Conservation (phyloP, 495 filamentous ascomycete genomes). For the Jackrogersella minutella region DNA sequence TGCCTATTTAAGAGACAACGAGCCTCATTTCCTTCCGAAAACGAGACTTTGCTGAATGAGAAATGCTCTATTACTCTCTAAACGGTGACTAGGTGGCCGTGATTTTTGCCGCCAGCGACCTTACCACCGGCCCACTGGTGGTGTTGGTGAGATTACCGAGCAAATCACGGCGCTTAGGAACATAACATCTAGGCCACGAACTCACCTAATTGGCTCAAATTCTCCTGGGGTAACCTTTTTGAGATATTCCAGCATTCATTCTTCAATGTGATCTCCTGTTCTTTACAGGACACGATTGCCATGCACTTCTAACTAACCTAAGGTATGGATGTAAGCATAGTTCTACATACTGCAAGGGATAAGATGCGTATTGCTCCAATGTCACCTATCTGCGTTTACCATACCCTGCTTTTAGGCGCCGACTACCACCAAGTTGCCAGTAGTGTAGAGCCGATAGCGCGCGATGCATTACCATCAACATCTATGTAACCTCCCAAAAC, state of each 20-base stretch:
- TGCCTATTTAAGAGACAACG: neutral
- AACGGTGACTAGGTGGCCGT: conserved; percentile 13
- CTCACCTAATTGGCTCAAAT: conserved; percentile 10
- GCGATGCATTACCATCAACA: neutral
- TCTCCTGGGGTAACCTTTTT: conserved; percentile 8
- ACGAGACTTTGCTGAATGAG: neutral
- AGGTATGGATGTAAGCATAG: neutral
- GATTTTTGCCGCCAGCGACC: conserved; percentile 33
- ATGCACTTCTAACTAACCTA: neutral
- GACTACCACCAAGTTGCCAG: conserved; percentile 10
- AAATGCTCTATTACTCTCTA: neutral
- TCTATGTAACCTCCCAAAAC: neutral
- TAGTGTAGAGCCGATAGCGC: conserved; percentile 16
- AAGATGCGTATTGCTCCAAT: conserved; percentile 12
- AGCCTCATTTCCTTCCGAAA: neutral
- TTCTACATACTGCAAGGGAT: conserved; percentile 10
- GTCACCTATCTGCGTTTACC: conserved; percentile 13
- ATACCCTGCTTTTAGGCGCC: conserved; percentile 28
- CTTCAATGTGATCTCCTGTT: conserved; percentile 9
- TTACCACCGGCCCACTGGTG: conserved; percentile 19
- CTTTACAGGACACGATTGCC: conserved; percentile 4
- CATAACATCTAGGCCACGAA: neutral
- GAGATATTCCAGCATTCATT: conserved; percentile 5
- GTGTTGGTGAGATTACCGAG: conserved; percentile 36
- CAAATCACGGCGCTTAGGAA: conserved; percentile 41